Evolutionary conservation across 768 basidiomycete genomes (phyloP).

Genomic region (Pisolithus tinctorius): DNA sequence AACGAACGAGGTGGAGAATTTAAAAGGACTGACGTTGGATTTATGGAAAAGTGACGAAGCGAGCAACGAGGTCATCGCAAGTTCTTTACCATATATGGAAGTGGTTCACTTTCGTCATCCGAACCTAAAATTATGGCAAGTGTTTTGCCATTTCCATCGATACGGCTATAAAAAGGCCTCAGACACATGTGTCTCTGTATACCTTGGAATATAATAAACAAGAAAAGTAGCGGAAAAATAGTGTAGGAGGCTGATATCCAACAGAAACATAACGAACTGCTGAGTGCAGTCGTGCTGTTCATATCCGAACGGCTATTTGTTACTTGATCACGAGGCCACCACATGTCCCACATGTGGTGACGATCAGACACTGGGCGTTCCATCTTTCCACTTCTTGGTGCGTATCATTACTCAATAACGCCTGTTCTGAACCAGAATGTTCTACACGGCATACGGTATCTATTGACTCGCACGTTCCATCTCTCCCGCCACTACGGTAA

Average conservation of each 20-base stretch:
- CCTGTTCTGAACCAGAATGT: background rate
- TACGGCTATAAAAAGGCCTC: too few relatives aligned
- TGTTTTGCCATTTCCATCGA: too few relatives aligned
- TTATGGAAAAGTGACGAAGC: slow-evolving; percentile 22
- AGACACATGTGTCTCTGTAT: too few relatives aligned
- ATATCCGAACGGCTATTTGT: slow-evolving; percentile 12
- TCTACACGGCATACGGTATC: background rate
- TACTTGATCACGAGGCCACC: slow-evolving; percentile 11
- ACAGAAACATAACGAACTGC: background rate
- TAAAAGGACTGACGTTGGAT: slow-evolving; percentile 7
- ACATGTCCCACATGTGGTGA: background rate
- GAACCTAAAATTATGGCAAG: too few relatives aligned
- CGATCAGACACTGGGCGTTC: background rate
- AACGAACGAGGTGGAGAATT: background rate
- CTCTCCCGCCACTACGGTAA: too few relatives aligned
- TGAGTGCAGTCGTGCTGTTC: slow-evolving; percentile 7
- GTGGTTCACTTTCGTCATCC: background rate
- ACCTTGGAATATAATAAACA: background rate
- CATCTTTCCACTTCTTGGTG: background rate
- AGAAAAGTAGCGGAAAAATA: background rate
- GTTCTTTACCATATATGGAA: background rate
- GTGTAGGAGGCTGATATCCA: background rate
- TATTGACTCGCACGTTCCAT: background rate
- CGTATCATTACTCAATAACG: background rate
- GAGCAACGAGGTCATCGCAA: slow-evolving; percentile 9